These are phyloP conservation scores for Phytophthora macrochlamydospora DNA, from an alignment of 352 stramenopile species.

Conservation along the genomic window DNA sequence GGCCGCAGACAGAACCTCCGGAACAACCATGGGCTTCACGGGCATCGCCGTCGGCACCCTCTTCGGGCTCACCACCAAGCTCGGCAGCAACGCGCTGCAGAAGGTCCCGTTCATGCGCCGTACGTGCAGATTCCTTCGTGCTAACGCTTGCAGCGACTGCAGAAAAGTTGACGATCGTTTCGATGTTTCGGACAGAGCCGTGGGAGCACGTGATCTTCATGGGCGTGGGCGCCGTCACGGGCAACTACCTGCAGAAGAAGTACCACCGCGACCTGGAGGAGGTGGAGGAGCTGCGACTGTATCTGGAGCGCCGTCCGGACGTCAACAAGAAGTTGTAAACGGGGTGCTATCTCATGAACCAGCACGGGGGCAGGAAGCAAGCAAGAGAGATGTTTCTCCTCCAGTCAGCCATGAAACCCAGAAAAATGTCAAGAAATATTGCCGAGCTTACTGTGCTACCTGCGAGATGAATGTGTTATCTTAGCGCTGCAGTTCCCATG, in stretches of 20 bases:
- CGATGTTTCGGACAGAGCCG: slow-evolving; percentile 46
- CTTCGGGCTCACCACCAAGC: slow-evolving; percentile 81
- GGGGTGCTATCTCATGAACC: slow-evolving; percentile 1
- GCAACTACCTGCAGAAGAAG: slow-evolving; percentile 76
- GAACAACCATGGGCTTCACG: slow-evolving; percentile 69
- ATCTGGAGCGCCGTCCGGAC: slow-evolving; percentile 67
- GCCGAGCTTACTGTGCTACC: slow-evolving; percentile 12
- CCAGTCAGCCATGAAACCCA: slow-evolving; percentile 22
- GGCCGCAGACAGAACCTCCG: slow-evolving; percentile 33
- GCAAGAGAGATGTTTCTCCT: background rate
- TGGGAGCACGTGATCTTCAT: slow-evolving; percentile 86
- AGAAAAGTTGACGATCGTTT: too few species aligned
- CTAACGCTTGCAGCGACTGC: background rate
- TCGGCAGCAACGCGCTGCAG: slow-evolving; percentile 83
- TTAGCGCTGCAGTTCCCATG: background rate
- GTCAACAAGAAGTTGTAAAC: slow-evolving; percentile 57
- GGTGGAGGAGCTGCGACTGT: slow-evolving; percentile 76
- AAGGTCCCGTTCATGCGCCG: slow-evolving; percentile 85
- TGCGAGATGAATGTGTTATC: background rate
- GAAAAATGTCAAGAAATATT: slow-evolving; percentile 35
- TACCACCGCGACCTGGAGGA: slow-evolving; percentile 76
- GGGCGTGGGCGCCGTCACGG: slow-evolving; percentile 59
- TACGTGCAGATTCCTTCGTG: slow-evolving; percentile 39
- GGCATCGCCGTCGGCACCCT: slow-evolving; percentile 71
- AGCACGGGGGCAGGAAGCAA: slow-evolving; percentile 6